phyloP scores from a whole-genome alignment of 371 early-diverging fungal species.

The Rhizopus sp. region DNA sequence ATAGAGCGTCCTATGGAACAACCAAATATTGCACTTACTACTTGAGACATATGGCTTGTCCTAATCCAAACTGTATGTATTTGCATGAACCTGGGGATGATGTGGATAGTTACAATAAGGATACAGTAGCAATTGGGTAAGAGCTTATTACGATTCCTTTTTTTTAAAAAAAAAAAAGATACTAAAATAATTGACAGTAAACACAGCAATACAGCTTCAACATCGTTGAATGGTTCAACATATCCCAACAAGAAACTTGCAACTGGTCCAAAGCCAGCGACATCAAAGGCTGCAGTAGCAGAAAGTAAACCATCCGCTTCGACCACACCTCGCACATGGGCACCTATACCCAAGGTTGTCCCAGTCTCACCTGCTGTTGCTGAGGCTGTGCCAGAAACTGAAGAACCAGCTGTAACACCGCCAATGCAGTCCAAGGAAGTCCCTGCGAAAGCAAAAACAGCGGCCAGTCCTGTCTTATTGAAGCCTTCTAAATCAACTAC shows the following conservation, averaged over 20 bases:
- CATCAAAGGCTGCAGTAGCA: conserved; percentile 1
- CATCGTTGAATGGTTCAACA: conserved; percentile 12
- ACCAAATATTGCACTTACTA: conserved; percentile 91
- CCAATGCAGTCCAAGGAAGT: background rate
- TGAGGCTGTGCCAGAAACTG: background rate
- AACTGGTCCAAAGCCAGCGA: conserved; percentile 6
- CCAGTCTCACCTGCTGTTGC: conserved; percentile 28
- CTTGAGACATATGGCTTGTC: conserved; percentile 77
- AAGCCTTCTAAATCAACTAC: conserved; percentile 12
- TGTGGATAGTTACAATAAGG: conserved; percentile 69
- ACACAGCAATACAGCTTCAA: conserved; percentile 20
- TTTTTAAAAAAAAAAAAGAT: background rate
- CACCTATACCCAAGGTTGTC: conserved; percentile 44
- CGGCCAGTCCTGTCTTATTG: conserved; percentile 2
- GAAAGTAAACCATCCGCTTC: conserved; percentile 12
- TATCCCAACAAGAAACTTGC: conserved; percentile 43
- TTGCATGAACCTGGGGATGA: conserved; percentile 89
- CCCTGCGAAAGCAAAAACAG: background rate
- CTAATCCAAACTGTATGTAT: conserved; percentile 81
- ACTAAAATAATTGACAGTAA: conserved; percentile 12
- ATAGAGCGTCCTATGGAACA: conserved; percentile 83
- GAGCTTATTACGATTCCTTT: conserved; percentile 6
- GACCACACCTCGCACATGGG: conserved; percentile 34
- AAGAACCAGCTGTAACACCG: conserved; percentile 1
- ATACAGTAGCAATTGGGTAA: conserved; percentile 50